Conservation (phyloP, 768 basidiomycete species). For the Trametes cubensis region DNA sequence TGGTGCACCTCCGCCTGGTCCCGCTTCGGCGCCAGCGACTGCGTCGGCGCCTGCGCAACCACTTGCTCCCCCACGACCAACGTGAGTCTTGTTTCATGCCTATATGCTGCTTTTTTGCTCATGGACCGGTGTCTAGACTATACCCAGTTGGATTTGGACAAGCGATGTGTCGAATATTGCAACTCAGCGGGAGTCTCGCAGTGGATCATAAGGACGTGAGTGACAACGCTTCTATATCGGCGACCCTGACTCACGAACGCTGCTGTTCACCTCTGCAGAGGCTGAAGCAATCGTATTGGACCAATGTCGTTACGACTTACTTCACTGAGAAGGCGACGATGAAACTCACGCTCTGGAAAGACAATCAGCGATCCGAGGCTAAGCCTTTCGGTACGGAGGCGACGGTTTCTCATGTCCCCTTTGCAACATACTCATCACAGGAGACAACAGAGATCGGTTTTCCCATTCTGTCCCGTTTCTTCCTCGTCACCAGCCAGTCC, state of each 20-base stretch:
- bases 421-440: neutral
- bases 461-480: constrained; percentile 81
- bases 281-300: constrained; percentile 70
- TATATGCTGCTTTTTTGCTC: neutral
- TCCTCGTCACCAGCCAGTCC: constrained; percentile 81
- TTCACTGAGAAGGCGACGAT: constrained; percentile 72
- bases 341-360: constrained; percentile 88
- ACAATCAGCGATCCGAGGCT: constrained; percentile 75
- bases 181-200: constrained; percentile 70
- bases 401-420: neutral
- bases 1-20: neutral
- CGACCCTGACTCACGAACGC: neutral
- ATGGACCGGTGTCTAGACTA: constrained; percentile 26
- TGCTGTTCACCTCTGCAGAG: constrained; percentile 43
- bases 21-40: constrained; percentile 6
- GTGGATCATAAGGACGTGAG: constrained; percentile 52
- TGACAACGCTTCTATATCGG: constrained; percentile 14
- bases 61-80: neutral
- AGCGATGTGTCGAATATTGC: constrained; percentile 63
- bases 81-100: neutral
- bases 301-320: constrained; percentile 62
- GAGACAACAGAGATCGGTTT: constrained; percentile 67
- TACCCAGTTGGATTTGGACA: constrained; percentile 57
- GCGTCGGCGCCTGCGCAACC: constrained; percentile 1
- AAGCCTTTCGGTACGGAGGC: constrained; percentile 75